Evolutionary conservation across 2,329 filamentous ascomycete species (phyloP).

Genomic region (Teratosphaeria zuluensis): DNA sequence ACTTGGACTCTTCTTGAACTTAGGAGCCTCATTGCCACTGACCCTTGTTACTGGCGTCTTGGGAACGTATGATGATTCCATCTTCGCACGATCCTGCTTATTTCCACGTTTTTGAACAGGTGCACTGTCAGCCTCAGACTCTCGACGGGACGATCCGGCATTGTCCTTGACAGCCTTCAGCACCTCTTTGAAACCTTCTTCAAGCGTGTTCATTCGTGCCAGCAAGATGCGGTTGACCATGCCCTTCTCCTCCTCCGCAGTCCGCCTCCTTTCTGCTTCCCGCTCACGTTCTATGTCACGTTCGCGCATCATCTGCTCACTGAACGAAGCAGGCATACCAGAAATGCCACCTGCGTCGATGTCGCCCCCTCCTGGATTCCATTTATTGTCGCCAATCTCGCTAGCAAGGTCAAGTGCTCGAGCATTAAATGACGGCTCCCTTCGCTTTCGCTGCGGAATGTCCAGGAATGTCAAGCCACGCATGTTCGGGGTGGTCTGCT

Average conservation of each 20-base stretch:
- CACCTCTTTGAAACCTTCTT: conserved; percentile 76
- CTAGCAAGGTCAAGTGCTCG: conserved; percentile 58
- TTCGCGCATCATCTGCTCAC: conserved; percentile 41
- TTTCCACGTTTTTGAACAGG: background rate
- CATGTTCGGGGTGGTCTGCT: conserved; percentile 17
- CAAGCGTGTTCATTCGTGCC: conserved; percentile 83
- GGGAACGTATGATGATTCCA: conserved; percentile 5
- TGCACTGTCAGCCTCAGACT: conserved; percentile 19
- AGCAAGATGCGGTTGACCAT: conserved; percentile 73
- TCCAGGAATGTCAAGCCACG: conserved; percentile 18
- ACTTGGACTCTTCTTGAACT: conserved; percentile 16
- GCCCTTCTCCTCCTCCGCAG: conserved; percentile 50
- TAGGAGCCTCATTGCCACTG: conserved; percentile 13
- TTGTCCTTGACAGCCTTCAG: conserved; percentile 27
- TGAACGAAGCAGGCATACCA: conserved; percentile 27
- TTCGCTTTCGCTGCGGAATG: conserved; percentile 21
- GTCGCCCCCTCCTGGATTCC: conserved; percentile 51
- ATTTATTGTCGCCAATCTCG: conserved; percentile 54
- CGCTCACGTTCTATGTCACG: conserved; percentile 43
- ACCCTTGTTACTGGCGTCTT: conserved; percentile 16
- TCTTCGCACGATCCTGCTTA: background rate
- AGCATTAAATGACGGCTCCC: conserved; percentile 55
- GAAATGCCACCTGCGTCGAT: conserved; percentile 37
- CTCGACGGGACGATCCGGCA: conserved; percentile 14
- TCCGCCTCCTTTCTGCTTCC: conserved; percentile 27